Evolutionary conservation across 805 yeast species (phyloP).

Genomic region (Isabelozyma rhagii): DNA sequence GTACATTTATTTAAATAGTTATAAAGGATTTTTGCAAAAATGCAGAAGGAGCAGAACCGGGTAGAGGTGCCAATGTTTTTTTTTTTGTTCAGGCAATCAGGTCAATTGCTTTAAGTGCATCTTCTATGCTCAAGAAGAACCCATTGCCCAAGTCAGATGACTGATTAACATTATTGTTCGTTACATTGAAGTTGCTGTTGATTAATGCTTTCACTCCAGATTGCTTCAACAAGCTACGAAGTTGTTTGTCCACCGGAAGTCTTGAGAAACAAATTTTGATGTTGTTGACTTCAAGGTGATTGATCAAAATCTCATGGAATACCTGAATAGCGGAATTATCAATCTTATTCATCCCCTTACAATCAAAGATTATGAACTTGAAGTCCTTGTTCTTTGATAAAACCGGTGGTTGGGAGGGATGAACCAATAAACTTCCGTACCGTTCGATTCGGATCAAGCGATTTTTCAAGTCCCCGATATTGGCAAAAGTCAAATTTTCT

Average conservation of each 20-base stretch:
- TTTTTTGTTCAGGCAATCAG: neutral
- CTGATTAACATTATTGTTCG: neutral
- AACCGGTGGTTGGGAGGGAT: slow-evolving; percentile 66
- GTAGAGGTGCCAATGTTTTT: no score
- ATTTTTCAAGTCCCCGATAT: slow-evolving; percentile 70
- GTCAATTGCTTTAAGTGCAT: slow-evolving; percentile 50
- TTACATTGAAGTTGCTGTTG: slow-evolving; percentile 8
- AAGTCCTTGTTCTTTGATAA: slow-evolving; percentile 35
- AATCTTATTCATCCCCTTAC: slow-evolving; percentile 76
- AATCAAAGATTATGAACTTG: slow-evolving; percentile 64
- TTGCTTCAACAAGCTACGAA: slow-evolving; percentile 47
- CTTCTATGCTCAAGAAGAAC: slow-evolving; percentile 52
- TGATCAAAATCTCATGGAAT: slow-evolving; percentile 54
- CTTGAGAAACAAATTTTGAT: slow-evolving; percentile 61
- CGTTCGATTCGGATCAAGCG: slow-evolving; percentile 67
- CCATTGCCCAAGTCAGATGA: slow-evolving; percentile 16
- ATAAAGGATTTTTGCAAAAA: neutral
- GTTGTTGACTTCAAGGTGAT: slow-evolving; percentile 48
- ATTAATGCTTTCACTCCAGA: slow-evolving; percentile 51
- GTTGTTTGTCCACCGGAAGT: slow-evolving; percentile 44
- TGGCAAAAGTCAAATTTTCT: slow-evolving; percentile 86
- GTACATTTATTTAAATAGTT: no score
- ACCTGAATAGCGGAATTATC: slow-evolving; percentile 82
- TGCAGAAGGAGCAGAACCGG: neutral
- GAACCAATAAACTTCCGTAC: slow-evolving; percentile 70